Base-by-base conservation (phyloP, 208 protist genomes). In the Naegleria fowleri region DNA sequence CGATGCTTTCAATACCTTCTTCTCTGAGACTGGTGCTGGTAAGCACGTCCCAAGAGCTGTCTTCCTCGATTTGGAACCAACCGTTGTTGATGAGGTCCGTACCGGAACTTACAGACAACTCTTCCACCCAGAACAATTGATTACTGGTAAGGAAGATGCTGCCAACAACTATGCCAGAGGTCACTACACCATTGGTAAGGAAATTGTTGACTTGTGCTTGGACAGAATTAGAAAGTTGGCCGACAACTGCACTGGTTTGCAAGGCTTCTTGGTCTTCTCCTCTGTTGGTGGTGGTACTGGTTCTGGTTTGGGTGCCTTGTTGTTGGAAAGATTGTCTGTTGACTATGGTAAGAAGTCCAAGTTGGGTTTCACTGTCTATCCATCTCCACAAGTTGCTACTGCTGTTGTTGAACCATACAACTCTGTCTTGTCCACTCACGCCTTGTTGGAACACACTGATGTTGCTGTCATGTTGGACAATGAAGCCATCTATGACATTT, bases 291-390 rank as follows among this genome's bases (percentile, higher is more conserved):
- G 98, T 92, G 98, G 98, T 93, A 99, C 98, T 39, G 98, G 98
- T 91, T 98, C 98, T 79, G 98, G 98, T 93, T 96, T 99, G 59
- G 96, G 95, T 88, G 94, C 97, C 4, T 95, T 99, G 6, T 94
- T 99, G 6, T 94, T 99, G 40, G 97, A 99, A 93, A 95, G 96
- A 85, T 95, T 99, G 25, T 98, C 97, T 9, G 95, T 97, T 51
- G 97, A 99, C 90, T 99, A 99, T 94, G 97, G 97, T 91, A 98
- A 98, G 95, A 99, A 98, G 94, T 98, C 96, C 86, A 98, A 98
- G 94, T 93, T 98, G 29, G 95, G 96, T 76, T 97, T 98, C 93
- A 94, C 93, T 91, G 93, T 98, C 52, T 97, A 95, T 91, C 97
- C 97, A 76, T 97, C 97, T 38, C 97, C 97, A 55, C 95, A 98